Conservation (phyloP, 176 grass and related monocot species). For the Aegilops tauschii region DNA sequence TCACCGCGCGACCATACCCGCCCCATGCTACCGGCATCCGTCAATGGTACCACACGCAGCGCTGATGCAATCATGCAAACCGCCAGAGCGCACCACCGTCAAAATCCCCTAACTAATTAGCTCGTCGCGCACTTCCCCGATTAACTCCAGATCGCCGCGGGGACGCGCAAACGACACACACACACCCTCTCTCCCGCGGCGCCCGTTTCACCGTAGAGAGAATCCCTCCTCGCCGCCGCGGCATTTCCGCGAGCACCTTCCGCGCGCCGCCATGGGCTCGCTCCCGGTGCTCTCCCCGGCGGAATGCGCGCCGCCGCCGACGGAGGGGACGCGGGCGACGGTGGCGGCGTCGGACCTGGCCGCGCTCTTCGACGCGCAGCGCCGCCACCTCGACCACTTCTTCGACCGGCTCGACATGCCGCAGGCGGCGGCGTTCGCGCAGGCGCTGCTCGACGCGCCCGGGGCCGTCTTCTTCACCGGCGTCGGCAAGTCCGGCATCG, state of each 20-base stretch:
- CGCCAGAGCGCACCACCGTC: too few relatives aligned
- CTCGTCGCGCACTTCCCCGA: too few relatives aligned
- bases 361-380: constrained; percentile 59
- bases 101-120: too few relatives aligned
- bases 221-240: background rate
- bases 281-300: constrained; percentile 16
- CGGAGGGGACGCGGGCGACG: background rate
- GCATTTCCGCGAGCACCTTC: constrained; percentile 22
- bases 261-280: constrained; percentile 35
- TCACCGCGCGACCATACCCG: background rate
- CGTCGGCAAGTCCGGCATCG: constrained; percentile 87
- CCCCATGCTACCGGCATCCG: background rate
- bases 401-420: constrained; percentile 74
- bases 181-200: background rate
- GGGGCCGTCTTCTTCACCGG: constrained; percentile 93
- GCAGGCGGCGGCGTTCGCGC: constrained; percentile 69
- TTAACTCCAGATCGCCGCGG: too few relatives aligned
- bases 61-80: background rate
- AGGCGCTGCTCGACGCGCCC: constrained; percentile 62
- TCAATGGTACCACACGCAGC: background rate
- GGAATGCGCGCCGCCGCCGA: background rate
- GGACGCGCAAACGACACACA: too few relatives aligned
- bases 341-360: constrained; percentile 54
- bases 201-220: background rate
- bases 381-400: constrained; percentile 70